These are phyloP conservation scores for Arthrobotrys entomopaga DNA, from an alignment of 2,329 filamentous ascomycete genomes.

Conservation along the genomic window DNA sequence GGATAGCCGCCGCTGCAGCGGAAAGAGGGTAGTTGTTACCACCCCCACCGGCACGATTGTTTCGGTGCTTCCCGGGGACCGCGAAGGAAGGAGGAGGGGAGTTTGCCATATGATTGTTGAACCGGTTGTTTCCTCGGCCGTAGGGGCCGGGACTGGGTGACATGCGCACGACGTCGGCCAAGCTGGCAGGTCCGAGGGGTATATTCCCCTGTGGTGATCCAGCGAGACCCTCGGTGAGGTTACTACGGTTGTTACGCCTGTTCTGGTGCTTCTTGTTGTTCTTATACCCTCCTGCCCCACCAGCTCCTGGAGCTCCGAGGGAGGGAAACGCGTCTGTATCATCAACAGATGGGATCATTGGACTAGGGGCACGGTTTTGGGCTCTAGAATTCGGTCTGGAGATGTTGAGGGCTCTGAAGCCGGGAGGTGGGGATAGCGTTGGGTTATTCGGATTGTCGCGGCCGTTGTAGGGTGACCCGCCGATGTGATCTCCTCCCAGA, in stretches of 20 bases:
- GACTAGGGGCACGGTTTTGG: slow-evolving; percentile 69
- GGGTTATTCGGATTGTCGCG: slow-evolving; percentile 56
- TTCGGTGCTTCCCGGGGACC: slow-evolving; percentile 48
- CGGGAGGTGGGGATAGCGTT: slow-evolving; percentile 69
- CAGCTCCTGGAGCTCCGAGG: slow-evolving; percentile 70
- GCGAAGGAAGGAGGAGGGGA: slow-evolving; percentile 47
- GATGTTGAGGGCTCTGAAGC: slow-evolving; percentile 72
- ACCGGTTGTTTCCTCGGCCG: slow-evolving; percentile 39
- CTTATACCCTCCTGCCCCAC: slow-evolving; percentile 60
- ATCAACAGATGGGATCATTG: slow-evolving; percentile 79
- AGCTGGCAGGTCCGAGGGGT: slow-evolving; percentile 72
- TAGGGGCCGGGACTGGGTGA: slow-evolving; percentile 78
- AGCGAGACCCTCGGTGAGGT: slow-evolving; percentile 74
- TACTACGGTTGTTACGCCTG: slow-evolving; percentile 83
- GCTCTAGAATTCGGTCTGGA: slow-evolving; percentile 88
- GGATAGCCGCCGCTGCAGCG: slow-evolving; percentile 70
- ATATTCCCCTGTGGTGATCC: slow-evolving; percentile 67
- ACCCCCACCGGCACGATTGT: slow-evolving; percentile 22
- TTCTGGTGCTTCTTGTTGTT: slow-evolving; percentile 79
- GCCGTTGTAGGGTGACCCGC: slow-evolving; percentile 53
- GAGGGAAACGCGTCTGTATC: slow-evolving; percentile 96
- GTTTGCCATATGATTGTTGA: slow-evolving; percentile 51
- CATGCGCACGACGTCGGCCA: slow-evolving; percentile 96
- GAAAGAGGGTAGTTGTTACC: slow-evolving; percentile 35
- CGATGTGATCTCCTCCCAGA: slow-evolving; percentile 69